These are phyloP conservation scores for Rusavskia elegans DNA, from an alignment of 495 filamentous ascomycete genomes.

Conservation along the genomic window DNA sequence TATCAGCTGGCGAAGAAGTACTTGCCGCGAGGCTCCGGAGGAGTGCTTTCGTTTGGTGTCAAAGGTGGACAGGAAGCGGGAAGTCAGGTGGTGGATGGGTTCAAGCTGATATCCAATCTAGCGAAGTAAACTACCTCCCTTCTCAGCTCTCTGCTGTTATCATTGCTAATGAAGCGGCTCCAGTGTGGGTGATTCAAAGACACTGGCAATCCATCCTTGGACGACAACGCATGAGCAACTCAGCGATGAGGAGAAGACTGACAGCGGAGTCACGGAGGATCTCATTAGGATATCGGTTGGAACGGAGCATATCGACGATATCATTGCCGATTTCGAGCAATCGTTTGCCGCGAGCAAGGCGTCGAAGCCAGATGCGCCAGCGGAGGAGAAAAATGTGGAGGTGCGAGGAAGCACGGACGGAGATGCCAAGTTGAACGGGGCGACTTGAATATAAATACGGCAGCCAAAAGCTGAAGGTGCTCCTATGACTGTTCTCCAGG, in stretches of 20 bases:
- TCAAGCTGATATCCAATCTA: conserved; percentile 89
- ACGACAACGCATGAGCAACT: conserved; percentile 94
- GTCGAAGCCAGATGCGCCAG: conserved; percentile 13
- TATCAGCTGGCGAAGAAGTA: conserved; percentile 83
- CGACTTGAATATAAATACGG: conserved; percentile 6
- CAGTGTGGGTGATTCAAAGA: conserved; percentile 60
- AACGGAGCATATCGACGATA: conserved; percentile 95
- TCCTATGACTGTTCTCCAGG: not conserved
- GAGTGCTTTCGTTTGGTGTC: conserved; percentile 84
- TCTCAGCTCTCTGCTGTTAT: no score
- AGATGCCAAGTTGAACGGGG: conserved; percentile 16
- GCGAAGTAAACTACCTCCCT: conserved; percentile 41
- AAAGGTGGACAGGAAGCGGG: conserved; percentile 75
- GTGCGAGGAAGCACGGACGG: conserved; percentile 19
- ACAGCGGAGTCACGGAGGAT: conserved; percentile 80
- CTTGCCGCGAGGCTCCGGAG: conserved; percentile 72
- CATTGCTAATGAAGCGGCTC: not conserved
- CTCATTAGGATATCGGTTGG: conserved; percentile 93
- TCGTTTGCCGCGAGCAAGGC: conserved; percentile 50
- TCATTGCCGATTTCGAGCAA: conserved; percentile 91
- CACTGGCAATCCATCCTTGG: conserved; percentile 92
- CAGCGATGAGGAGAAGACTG: conserved; percentile 61
- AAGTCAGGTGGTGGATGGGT: conserved; percentile 76
- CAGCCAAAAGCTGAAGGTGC: not conserved
- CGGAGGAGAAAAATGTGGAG: conserved; percentile 15